Conservation (phyloP, 179 eudicot species). For the Nepenthes alata region DNA sequence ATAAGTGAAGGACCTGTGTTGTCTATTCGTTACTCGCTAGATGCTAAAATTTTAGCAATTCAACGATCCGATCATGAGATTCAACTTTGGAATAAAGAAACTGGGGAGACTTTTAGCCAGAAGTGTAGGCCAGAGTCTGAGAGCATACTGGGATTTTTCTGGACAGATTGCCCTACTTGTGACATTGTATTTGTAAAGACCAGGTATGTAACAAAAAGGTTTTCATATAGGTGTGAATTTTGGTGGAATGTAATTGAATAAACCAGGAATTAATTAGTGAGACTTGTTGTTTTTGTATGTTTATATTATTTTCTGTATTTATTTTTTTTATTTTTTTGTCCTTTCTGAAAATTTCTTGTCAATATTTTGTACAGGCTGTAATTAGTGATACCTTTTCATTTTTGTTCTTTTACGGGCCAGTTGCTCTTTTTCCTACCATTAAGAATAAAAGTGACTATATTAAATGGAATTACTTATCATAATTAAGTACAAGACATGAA, state of each 20-base stretch:
- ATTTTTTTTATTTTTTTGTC: background rate
- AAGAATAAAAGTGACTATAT: too few relatives aligned
- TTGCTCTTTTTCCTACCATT: too few relatives aligned
- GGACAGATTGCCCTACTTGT: constrained; percentile 86
- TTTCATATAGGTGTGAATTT: background rate
- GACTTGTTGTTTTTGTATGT: background rate
- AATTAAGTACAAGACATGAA: too few relatives aligned
- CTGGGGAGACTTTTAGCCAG: constrained; percentile 50
- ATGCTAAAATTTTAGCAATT: constrained; percentile 64
- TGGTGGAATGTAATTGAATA: background rate
- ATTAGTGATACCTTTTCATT: too few relatives aligned
- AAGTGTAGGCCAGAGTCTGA: constrained; percentile 64
- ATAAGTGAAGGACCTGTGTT: constrained; percentile 66
- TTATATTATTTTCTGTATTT: background rate
- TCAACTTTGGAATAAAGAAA: constrained; percentile 71
- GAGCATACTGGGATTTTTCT: constrained; percentile 84
- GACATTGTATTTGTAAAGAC: constrained; percentile 78
- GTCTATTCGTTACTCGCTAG: constrained; percentile 72
- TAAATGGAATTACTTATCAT: too few relatives aligned
- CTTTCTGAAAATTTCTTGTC: background rate
- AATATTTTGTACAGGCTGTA: too few relatives aligned
- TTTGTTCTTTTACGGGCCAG: too few relatives aligned
- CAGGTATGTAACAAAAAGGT: constrained; percentile 31
- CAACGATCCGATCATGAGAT: constrained; percentile 77
- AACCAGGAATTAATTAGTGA: background rate